Evolutionary conservation across 257 asterid genomes (phyloP), one percentile per base, ranked within the genome.

Genomic region (Jacaranda mimosifolia): DNA sequence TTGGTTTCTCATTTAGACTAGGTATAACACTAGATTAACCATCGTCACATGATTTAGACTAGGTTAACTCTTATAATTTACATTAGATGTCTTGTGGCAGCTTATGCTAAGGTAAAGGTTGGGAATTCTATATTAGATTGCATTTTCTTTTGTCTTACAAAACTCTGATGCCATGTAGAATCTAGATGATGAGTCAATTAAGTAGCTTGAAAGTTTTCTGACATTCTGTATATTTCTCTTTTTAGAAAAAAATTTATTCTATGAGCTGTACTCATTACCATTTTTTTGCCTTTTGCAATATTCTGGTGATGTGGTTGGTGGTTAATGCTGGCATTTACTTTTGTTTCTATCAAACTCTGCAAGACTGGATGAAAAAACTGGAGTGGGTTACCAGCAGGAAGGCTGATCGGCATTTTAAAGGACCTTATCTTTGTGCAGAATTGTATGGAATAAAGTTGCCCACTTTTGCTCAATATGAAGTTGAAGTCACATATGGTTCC

Each of bases 321-420:
- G 68, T 59, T 58, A 57, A 51, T 75, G 36, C 35, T 3, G 14
- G 38, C 45, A 53, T 57, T 56, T 64, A 6, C 63, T 72, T 45
- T 49, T 53, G 43, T 67, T 18, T 42, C 72, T 93, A 98, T 91
- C 99, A n/a, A 96, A 96, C 87, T 93, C 93, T 68, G 99, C 99
- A 14, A 96, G 98, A 48, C 77, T 96, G 39, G 97, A 93, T 79
- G 95, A 89, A 90, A 85, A 84, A 80, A 90, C 90, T 10, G 97
- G 99, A 79, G 81, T 93, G n/a, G 56, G 98, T 96, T 70, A 78
- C 85, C 70, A 91, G 97, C 86, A 83, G 99, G 89, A 89, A 97
- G 86, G 97, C 97, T 15, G 99, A 96, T 86, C 89, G 99, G 90
- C 99, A 96, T 82, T 96, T 93, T 78, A 98, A 96, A 90, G 98